Conservation (phyloP, 768 basidiomycete genomes). For the Panaeolus papilionaceus region DNA sequence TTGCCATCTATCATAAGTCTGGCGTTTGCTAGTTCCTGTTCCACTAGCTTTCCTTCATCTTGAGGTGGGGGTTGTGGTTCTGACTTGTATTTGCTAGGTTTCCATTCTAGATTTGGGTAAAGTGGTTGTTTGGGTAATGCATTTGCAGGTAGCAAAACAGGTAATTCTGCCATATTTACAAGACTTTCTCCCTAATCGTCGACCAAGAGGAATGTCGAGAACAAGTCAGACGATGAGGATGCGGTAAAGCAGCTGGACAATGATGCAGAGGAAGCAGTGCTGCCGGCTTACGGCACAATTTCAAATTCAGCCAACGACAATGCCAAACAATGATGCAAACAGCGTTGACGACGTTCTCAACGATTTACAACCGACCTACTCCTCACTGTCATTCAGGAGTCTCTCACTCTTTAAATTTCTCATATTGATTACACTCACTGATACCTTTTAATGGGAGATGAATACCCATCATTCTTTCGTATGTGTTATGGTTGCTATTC, state of each 20-base stretch:
- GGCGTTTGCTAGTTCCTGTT: conserved; percentile 80
- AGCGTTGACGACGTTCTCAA: conserved; percentile 13
- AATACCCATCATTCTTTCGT: conserved; percentile 89
- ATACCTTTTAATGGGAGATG: conserved; percentile 63
- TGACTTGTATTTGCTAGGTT: conserved; percentile 70
- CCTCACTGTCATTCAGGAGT: neutral
- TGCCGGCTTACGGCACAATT: neutral
- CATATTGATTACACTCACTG: conserved; percentile 4
- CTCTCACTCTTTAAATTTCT: conserved; percentile 5
- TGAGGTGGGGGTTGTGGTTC: conserved; percentile 79
- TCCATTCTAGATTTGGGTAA: conserved; percentile 70
- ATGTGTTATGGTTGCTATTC: conserved; percentile 34
- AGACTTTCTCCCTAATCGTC: neutral
- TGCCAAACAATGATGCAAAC: conserved; percentile 15
- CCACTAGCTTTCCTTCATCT: conserved; percentile 77
- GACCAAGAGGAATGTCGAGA: neutral
- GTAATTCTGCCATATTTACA: conserved; percentile 40
- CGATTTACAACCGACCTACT: conserved; percentile 9
- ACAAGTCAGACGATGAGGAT: neutral
- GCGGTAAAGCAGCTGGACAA: neutral
- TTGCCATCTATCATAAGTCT: conserved; percentile 80
- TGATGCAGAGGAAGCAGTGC: neutral
- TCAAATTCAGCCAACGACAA: conserved; percentile 13
- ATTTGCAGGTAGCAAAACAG: conserved; percentile 59
- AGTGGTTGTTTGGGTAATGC: conserved; percentile 41